Percentiles rank a stretch among this genome's conserved stretches.
phyloP scores from a whole-genome alignment of 1,284 basidiomycete genomes.

The Malassezia equina region DNA sequence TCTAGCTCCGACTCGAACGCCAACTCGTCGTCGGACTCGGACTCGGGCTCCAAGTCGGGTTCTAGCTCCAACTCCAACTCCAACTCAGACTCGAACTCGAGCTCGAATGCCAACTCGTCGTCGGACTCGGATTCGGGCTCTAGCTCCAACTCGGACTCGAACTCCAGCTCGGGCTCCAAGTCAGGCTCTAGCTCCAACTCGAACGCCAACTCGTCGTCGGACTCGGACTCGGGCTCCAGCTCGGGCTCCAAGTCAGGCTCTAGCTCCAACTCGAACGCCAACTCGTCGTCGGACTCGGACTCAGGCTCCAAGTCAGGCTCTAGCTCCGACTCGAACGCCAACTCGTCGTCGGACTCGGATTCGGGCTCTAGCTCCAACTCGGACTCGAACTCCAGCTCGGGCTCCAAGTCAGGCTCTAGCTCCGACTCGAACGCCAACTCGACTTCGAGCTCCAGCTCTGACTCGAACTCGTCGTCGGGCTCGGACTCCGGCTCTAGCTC shows the following conservation, averaged over 20 bases:
- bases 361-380: conserved; percentile 2
- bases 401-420: conserved; percentile 5
- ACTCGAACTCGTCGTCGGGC: conserved; percentile 4
- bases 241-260: conserved; percentile 1
- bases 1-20: conserved; percentile 3
- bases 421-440: conserved; percentile 3
- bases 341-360: conserved; percentile 1
- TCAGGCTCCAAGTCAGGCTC: conserved; percentile 7
- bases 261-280: conserved; percentile 3
- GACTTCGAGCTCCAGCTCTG: not conserved
- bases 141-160: not conserved
- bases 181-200: conserved; percentile 5
- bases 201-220: not conserved
- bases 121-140: conserved; percentile 7
- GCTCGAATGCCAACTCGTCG: not conserved
- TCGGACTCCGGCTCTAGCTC: conserved; percentile 6
- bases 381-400: not conserved
- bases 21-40: not conserved
- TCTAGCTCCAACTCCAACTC: not conserved
- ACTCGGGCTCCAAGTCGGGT: not conserved
- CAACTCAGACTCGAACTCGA: not conserved
- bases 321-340: not conserved
- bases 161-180: conserved; percentile 3
- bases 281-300: conserved; percentile 1
- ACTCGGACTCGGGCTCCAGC: not conserved